A percentile compares a stretch with the other conserved stretches of the same genome.
Evolutionary conservation across 2,329 filamentous ascomycete genomes (phyloP).

Genomic region (Tolypocladium sp.): DNA sequence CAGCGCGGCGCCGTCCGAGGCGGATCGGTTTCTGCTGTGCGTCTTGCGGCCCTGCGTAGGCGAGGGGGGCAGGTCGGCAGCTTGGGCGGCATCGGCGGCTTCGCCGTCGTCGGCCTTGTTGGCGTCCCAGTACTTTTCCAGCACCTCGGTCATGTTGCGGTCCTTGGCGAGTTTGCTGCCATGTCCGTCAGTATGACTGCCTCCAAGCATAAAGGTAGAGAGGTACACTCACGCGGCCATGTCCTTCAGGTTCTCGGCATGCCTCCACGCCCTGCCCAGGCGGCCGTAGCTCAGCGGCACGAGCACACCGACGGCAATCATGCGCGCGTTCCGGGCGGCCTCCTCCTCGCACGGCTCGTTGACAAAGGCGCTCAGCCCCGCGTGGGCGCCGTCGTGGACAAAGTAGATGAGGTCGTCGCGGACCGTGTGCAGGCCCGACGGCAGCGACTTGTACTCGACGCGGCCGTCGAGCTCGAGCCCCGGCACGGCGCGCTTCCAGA

Average conservation of each 20-base stretch:
- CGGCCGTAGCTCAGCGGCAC: slow-evolving; percentile 80
- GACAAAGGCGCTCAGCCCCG: slow-evolving; percentile 85
- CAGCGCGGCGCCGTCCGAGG: slow-evolving; percentile 51
- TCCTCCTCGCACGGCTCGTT: slow-evolving; percentile 71
- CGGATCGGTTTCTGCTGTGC: slow-evolving; percentile 49
- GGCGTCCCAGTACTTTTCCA: slow-evolving; percentile 75
- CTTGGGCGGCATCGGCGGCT: slow-evolving; percentile 17
- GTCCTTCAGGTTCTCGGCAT: slow-evolving; percentile 66
- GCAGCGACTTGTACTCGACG: slow-evolving; percentile 93
- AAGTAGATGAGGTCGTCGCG: slow-evolving; percentile 89
- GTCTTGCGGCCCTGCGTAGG: slow-evolving; percentile 24
- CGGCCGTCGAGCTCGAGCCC: slow-evolving; percentile 71
- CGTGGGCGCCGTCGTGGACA: slow-evolving; percentile 68
- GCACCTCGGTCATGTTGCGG: slow-evolving; percentile 47
- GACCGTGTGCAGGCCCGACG: slow-evolving; percentile 85
- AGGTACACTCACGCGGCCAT: slow-evolving; percentile 55
- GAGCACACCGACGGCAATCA: slow-evolving; percentile 84
- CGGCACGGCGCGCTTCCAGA: slow-evolving; percentile 69
- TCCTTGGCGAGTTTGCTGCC: slow-evolving; percentile 54
- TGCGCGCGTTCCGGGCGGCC: slow-evolving; percentile 75
- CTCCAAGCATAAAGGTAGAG: not conserved
- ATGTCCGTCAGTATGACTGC: not conserved
- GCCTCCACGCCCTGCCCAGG: slow-evolving; percentile 80
- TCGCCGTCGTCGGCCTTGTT: slow-evolving; percentile 28
- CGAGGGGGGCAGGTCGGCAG: slow-evolving; percentile 24